Base-by-base conservation (phyloP, 2,329 filamentous ascomycete genomes). In the Paracoccidioides lutzii region DNA sequence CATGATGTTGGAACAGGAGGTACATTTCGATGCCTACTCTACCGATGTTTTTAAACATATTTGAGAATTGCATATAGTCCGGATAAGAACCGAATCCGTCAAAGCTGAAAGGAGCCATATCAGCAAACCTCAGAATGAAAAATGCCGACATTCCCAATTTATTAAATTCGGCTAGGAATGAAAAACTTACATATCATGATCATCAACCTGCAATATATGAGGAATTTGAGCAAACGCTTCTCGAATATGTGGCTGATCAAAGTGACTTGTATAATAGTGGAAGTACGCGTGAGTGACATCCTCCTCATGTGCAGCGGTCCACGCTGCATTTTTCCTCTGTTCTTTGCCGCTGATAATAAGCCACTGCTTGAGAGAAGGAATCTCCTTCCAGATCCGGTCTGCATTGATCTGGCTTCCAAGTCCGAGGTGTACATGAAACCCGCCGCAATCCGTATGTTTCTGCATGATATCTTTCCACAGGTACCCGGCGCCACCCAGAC, bases 381-480 rank as follows among this genome's bases (percentile, higher is more conserved):
- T 87, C 66, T 98, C 93, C 67, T 91, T 95, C 93, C 93, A 98
- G 61, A 98, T 74, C 38, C 93, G 79, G 70, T 98, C 93, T 1
- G 89, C 93, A 66, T 94, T 97, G 53, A 98, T 94, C 69, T 98
- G 93, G 58, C 93, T 88, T 55, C 93, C 93, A 4, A 96, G 75
- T 12, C 91, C 93, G 6, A 98, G 77, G 66, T 98, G 93, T 5
- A 88, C 85, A 65, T 98, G 93, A 70, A 97, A 98, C 0, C 93
- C 93, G 55, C 90, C 90, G 63, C 90, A 95, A 64, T 98, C 93
- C 33, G 90, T 83, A 65, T 98, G 95, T 77, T 96, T 96, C 72
- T 96, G 90, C 67, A 98, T 78, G 33, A 98, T 90, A 64, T 98
- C 93, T 66, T 96, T 97, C 93, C 93, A 98, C 91, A 98, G 95